Conservation (phyloP, 257 asterid genomes). For the Phtheirospermum japonicum region DNA sequence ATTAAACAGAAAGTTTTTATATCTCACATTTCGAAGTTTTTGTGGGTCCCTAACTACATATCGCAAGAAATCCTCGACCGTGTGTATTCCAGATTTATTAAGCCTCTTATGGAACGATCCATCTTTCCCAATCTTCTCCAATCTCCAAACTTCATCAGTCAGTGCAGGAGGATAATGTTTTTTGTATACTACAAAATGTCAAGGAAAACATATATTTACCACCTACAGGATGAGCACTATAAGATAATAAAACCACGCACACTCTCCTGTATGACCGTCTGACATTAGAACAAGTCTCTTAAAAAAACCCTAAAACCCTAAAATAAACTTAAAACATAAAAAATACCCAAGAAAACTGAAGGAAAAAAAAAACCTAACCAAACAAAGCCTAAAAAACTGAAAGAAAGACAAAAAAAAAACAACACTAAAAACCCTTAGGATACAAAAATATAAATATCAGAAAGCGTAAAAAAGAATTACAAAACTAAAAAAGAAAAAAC, state of each 20-base stretch:
- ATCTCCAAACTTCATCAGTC: slow-evolving; percentile 93
- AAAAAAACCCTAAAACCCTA: no score
- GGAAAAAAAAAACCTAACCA: no score
- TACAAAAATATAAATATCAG: neutral
- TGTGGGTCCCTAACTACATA: slow-evolving; percentile 72
- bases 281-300: no score
- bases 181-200: slow-evolving; percentile 71
- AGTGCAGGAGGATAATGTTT: slow-evolving; percentile 96
- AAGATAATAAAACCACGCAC: neutral
- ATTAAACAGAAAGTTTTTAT: slow-evolving; percentile 1
- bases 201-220: slow-evolving; percentile 24
- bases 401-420: no score
- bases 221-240: slow-evolving; percentile 7
- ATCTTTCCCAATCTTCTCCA: slow-evolving; percentile 96
- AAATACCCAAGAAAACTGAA: no score
- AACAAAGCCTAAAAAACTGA: no score
- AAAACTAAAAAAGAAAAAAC: no score
- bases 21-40: slow-evolving; percentile 76
- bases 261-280: no score
- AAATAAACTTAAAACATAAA: no score
- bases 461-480: no score
- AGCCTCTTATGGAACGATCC: slow-evolving; percentile 97
- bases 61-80: slow-evolving; percentile 86
- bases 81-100: slow-evolving; percentile 59
- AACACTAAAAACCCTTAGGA: no score